Conservation (phyloP, 1,139 yeast species). For the Hemisphaericaspora xylanilytica region DNA sequence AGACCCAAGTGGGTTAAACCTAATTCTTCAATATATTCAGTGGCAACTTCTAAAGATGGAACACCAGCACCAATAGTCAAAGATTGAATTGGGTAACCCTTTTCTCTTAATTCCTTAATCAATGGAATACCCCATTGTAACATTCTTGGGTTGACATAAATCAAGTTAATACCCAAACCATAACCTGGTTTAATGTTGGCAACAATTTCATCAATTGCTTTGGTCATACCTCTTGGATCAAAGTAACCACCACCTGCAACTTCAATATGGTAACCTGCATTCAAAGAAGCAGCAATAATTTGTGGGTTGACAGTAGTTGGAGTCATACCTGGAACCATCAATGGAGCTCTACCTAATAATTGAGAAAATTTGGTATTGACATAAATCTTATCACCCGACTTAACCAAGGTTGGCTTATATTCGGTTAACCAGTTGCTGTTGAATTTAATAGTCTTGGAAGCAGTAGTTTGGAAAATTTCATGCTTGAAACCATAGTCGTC, state of each 20-base stretch:
- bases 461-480: constrained; percentile 77
- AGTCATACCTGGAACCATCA: constrained; percentile 99
- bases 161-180: constrained; percentile 87
- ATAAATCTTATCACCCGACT: constrained; percentile 59
- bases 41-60: constrained; percentile 94
- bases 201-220: constrained; percentile 72
- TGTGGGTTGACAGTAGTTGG: constrained; percentile 96
- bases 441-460: constrained; percentile 60
- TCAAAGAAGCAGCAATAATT: constrained; percentile 87
- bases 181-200: constrained; percentile 72
- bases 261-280: constrained; percentile 97
- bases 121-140: constrained; percentile 98
- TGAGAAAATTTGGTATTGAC: constrained; percentile 95
- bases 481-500: constrained; percentile 94
- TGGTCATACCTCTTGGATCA: constrained; percentile 63
- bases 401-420: constrained; percentile 80
- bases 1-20: constrained; percentile 93
- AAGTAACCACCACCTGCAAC: constrained; percentile 99
- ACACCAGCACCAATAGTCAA: constrained; percentile 99
- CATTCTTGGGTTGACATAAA: constrained; percentile 96
- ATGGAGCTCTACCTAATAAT: constrained; percentile 90
- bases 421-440: constrained; percentile 92
- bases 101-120: constrained; percentile 81
- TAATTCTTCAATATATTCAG: constrained; percentile 89
- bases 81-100: constrained; percentile 94